Base-by-base conservation (phyloP, 192 early-diverging fungal species). In the Mortierella alpina region DNA sequence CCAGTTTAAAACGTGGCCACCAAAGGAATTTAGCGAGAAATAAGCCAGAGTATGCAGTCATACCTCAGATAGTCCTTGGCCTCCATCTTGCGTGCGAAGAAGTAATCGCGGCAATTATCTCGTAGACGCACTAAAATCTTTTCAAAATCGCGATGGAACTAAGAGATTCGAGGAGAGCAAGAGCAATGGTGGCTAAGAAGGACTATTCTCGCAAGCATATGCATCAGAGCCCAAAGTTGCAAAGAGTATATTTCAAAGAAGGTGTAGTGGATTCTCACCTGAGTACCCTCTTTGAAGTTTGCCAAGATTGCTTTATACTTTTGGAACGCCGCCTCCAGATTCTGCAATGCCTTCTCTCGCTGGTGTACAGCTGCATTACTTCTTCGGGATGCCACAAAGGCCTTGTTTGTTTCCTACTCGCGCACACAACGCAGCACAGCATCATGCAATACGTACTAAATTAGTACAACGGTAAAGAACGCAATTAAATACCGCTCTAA, bases 281-380 rank as follows among this genome's bases (percentile, higher is more conserved):
- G 89, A 15, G 86, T 73, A 7, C 96, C 96, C 79, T 97, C 95
- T 45, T 87, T 82, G 18, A 97, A 70, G 63, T 96, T 96, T 6
- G 81, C 84, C 23, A 89, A 86, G 4, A 95, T 91, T 56, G 95
- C 92, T 58, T 88, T 86, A 67, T 90, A 96, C 41, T 87, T 85
- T 75, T 92, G 88, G 68, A 92, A 94, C 11, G 90, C 95, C 10
- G 84, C 86, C 56, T 94, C 93, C 66, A 96, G 80, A 58, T 92
- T 95, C 58, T 91, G 90, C 39, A 96, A 70, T 3, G 93, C 92
- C 68, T 92, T 87, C 67, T 95, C 94, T 6, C 95, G 75, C 65
- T 92, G 88, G 22, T 88, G 83, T 62, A 95, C 82, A 59, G 87
- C 66, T 7, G 84, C 72, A 42, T 90, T 85, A 12, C 73, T 91